Conservation (phyloP, 1,284 basidiomycete species). For the Entoloma clypeatum region DNA sequence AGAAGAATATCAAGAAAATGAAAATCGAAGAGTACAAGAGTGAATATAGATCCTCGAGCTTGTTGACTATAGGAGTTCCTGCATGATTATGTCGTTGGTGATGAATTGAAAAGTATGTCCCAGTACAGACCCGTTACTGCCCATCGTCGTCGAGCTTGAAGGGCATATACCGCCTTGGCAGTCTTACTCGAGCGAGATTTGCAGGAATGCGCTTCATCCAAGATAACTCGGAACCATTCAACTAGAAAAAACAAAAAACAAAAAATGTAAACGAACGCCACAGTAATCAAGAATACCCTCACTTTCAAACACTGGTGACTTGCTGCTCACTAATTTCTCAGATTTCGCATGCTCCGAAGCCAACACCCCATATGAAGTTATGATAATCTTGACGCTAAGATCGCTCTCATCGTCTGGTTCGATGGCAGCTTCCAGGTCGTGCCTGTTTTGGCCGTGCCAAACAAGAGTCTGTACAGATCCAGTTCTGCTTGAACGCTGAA, state of each 20-base stretch:
- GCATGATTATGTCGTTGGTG: neutral
- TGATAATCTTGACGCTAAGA: conserved; percentile 67
- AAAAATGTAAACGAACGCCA: conserved; percentile 8
- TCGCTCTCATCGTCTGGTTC: conserved; percentile 47
- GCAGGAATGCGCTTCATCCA: conserved; percentile 95
- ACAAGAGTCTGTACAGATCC: conserved; percentile 69
- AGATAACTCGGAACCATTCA: conserved; percentile 75
- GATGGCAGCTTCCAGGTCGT: conserved; percentile 64
- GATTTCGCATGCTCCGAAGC: conserved; percentile 80
- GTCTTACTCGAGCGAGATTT: conserved; percentile 89
- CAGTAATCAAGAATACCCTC: conserved; percentile 22
- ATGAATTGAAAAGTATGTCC: neutral
- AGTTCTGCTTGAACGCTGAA: conserved; percentile 69
- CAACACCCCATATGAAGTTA: conserved; percentile 88
- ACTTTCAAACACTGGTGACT: conserved; percentile 74
- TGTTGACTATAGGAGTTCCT: conserved; percentile 96
- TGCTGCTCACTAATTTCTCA: conserved; percentile 40
- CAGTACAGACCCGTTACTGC: conserved; percentile 68
- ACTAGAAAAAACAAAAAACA: conserved; percentile 37
- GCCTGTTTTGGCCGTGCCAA: conserved; percentile 85
- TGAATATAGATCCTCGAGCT: conserved; percentile 89
- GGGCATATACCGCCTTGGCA: conserved; percentile 86
- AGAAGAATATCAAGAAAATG: neutral
- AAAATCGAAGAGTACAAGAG: conserved; percentile 55
- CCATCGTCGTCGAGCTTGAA: conserved; percentile 83